A percentile compares a stretch with the other conserved stretches of the same genome.
phyloP scores from a whole-genome alignment of 2,329 filamentous ascomycete genomes.

The Fusarium devonianum region DNA sequence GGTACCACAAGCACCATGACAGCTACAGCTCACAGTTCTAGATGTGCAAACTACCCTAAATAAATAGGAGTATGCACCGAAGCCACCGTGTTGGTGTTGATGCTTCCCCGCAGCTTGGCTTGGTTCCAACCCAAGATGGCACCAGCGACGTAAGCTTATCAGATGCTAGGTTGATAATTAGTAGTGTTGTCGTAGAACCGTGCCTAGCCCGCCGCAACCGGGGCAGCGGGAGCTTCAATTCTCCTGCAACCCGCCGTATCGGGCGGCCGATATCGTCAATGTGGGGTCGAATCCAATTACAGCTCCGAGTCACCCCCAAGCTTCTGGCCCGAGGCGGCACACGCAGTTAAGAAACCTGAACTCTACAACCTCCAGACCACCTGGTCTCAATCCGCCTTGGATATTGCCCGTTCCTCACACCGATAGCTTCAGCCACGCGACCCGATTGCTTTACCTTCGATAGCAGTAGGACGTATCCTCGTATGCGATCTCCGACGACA shows the following conservation, averaged over 20 bases:
- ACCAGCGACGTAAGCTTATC: no score
- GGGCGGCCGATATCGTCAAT: slow-evolving; percentile 40
- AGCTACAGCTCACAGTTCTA: no score
- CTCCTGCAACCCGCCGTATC: slow-evolving; percentile 34
- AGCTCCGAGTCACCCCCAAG: slow-evolving; percentile 33
- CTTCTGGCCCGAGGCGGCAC: slow-evolving; percentile 34
- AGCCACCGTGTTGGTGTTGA: no score
- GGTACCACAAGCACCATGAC: no score
- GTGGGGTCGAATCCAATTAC: slow-evolving; percentile 37
- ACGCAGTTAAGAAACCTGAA: slow-evolving; percentile 17
- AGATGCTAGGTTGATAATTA: no score
- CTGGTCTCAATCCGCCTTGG: not conserved
- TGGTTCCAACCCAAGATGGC: no score
- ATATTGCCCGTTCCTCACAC: not conserved
- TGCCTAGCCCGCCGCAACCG: slow-evolving; percentile 1
- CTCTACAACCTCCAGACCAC: not conserved
- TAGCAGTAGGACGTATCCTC: slow-evolving; percentile 10
- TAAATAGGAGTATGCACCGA: no score
- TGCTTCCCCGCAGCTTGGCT: no score
- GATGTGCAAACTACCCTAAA: no score
- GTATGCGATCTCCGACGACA: slow-evolving; percentile 51
- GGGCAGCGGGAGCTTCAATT: slow-evolving; percentile 8
- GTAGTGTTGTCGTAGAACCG: no score
- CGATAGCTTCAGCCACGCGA: slow-evolving; percentile 2
- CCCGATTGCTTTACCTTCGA: slow-evolving; percentile 3